Evolutionary conservation across 371 early-diverging fungal genomes (phyloP).

Genomic region (Lichtheimia ornata): DNA sequence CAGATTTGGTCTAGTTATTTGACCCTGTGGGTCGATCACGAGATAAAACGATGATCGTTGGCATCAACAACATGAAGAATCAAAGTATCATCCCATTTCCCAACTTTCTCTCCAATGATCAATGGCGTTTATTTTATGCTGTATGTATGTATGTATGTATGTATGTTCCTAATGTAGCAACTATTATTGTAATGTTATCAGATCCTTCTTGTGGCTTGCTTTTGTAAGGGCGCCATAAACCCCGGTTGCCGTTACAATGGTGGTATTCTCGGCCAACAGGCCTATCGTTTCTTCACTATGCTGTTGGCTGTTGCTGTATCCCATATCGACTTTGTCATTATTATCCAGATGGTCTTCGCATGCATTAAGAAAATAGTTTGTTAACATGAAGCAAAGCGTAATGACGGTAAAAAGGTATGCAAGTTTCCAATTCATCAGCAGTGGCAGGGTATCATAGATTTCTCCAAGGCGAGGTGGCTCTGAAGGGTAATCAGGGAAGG

Average conservation of each 20-base stretch:
- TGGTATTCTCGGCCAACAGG: not conserved
- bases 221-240: constrained; percentile 1
- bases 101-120: too few relatives aligned
- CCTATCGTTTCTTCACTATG: not conserved
- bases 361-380: not conserved
- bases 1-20: too few relatives aligned
- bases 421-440: constrained; percentile 10
- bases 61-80: too few relatives aligned
- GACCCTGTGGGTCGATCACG: too few relatives aligned
- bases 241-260: not conserved
- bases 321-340: not conserved
- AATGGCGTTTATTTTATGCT: not conserved
- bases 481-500: too few relatives aligned
- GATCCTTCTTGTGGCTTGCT: constrained; percentile 1
- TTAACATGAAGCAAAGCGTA: constrained; percentile 2
- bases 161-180: not conserved
- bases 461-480: not conserved
- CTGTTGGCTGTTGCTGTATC: not conserved
- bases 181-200: not conserved
- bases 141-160: not conserved
- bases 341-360: constrained; percentile 9
- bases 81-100: too few relatives aligned
- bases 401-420: not conserved
- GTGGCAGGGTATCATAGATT: constrained; percentile 7
- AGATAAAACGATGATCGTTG: too few relatives aligned